phyloP scores from a whole-genome alignment of 2,329 filamentous ascomycete species.

The Rhexocercosporidium sp. region DNA sequence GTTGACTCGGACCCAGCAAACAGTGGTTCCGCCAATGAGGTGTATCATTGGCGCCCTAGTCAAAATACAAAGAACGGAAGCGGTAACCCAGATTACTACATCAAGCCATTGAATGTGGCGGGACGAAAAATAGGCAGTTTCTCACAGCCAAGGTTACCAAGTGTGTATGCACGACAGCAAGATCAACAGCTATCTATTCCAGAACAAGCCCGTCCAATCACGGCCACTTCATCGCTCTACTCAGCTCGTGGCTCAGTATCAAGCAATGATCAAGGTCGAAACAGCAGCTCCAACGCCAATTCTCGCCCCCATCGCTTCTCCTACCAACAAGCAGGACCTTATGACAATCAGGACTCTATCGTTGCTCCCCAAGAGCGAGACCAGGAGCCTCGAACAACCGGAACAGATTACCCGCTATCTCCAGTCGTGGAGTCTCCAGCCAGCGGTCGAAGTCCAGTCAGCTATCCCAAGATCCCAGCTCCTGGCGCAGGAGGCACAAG shows the following conservation, averaged over 20 bases:
- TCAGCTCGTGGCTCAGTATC: conserved; percentile 23
- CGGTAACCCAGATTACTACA: conserved; percentile 21
- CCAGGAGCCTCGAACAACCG: conserved; percentile 20
- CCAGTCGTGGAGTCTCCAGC: conserved; percentile 41
- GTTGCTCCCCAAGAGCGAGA: conserved; percentile 22
- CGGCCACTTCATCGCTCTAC: conserved; percentile 27
- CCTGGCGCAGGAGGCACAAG: not conserved
- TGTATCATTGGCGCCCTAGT: conserved; percentile 22
- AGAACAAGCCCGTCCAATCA: conserved; percentile 17
- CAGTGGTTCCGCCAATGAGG: conserved; percentile 5
- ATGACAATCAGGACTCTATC: conserved; percentile 28
- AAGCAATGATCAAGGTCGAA: conserved; percentile 15
- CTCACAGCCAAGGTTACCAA: conserved; percentile 33
- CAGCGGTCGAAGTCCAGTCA: conserved; percentile 36
- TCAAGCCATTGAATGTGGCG: conserved; percentile 23
- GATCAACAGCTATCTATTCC: conserved; percentile 24
- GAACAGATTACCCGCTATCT: conserved; percentile 31
- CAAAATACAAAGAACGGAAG: conserved; percentile 11
- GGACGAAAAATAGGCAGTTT: conserved; percentile 30
- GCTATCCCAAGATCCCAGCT: conserved; percentile 38
- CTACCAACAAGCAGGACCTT: conserved; percentile 34
- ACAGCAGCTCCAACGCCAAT: conserved; percentile 1
- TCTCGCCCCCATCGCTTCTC: conserved; percentile 13
- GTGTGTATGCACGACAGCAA: conserved; percentile 23
- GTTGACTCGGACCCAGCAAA: conserved; percentile 19